phyloP scores from a whole-genome alignment of 75 land plant species.

The Picea glauca region DNA sequence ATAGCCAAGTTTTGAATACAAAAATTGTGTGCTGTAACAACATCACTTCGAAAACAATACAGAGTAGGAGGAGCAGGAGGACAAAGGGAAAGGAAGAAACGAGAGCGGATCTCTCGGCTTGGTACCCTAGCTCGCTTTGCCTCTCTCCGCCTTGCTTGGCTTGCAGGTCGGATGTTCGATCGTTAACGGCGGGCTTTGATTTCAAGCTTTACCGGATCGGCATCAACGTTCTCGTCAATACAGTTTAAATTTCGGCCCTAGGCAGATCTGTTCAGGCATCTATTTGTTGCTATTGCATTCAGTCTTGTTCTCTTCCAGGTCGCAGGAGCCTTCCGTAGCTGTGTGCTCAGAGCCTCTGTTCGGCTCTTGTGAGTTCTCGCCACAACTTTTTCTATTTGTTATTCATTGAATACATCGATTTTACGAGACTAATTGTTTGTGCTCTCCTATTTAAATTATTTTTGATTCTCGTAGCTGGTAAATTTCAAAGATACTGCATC shows the following conservation, averaged over 20 bases:
- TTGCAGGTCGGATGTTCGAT: conserved; percentile 4
- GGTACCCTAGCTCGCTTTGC: not conserved
- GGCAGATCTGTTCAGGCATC: not conserved
- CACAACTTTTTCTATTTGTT: not conserved
- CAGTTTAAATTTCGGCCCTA: not conserved
- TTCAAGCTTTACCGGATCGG: not conserved
- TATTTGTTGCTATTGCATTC: not conserved
- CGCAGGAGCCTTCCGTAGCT: not conserved
- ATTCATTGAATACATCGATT: not conserved
- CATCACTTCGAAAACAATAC: not conserved
- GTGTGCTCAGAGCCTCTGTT: not conserved
- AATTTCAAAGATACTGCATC: not conserved
- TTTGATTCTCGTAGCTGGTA: not conserved
- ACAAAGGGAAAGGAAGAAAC: not conserved
- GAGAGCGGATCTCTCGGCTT: not conserved
- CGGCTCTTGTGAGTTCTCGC: conserved; percentile 3
- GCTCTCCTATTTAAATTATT: not conserved
- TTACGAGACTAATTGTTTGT: not conserved
- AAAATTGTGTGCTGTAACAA: conserved; percentile 13
- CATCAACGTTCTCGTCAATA: not conserved
- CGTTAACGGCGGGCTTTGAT: not conserved
- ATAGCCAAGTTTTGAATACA: conserved; percentile 11
- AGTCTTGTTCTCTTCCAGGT: not conserved
- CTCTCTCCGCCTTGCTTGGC: not conserved
- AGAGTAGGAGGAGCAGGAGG: not conserved